Evolutionary conservation across 768 basidiomycete genomes (phyloP).

Genomic region (Lanmaoa pseudosensibilis): DNA sequence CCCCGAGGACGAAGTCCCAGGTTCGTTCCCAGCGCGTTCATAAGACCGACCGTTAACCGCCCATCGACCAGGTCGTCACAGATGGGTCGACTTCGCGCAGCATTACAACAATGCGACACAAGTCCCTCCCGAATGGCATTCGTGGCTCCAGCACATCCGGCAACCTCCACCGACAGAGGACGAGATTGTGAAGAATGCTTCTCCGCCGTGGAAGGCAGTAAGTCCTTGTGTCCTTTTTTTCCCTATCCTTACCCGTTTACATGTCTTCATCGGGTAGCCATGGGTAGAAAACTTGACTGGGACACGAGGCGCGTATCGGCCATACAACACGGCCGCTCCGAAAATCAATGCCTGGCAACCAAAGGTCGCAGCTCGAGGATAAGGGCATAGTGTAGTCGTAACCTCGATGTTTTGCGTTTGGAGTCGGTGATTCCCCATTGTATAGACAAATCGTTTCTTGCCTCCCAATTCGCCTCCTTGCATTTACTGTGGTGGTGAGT

Average conservation of each 20-base stretch:
- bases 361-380: slow-evolving; percentile 53
- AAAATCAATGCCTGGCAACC: slow-evolving; percentile 88
- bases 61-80: slow-evolving; percentile 70
- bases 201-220: slow-evolving; percentile 85
- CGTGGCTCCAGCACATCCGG: slow-evolving; percentile 92
- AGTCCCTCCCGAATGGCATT: slow-evolving; percentile 95
- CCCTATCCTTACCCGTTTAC: background rate
- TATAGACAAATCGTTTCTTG: background rate
- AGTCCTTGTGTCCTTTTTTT: slow-evolving; percentile 29
- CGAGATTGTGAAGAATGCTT: slow-evolving; percentile 59
- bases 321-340: slow-evolving; percentile 84
- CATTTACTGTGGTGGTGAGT: background rate
- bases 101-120: slow-evolving; percentile 91
- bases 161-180: slow-evolving; percentile 79
- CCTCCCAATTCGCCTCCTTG: background rate
- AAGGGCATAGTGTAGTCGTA: slow-evolving; percentile 2
- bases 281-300: slow-evolving; percentile 91
- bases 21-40: slow-evolving; percentile 40
- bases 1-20: slow-evolving; percentile 83
- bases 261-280: slow-evolving; percentile 45
- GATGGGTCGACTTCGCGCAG: slow-evolving; percentile 96
- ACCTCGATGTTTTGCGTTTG: background rate
- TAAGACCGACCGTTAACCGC: background rate
- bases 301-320: slow-evolving; percentile 84
- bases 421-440: background rate